Evolutionary conservation across 139 green algal genomes (phyloP).

Genomic region (Volvox africanus): DNA sequence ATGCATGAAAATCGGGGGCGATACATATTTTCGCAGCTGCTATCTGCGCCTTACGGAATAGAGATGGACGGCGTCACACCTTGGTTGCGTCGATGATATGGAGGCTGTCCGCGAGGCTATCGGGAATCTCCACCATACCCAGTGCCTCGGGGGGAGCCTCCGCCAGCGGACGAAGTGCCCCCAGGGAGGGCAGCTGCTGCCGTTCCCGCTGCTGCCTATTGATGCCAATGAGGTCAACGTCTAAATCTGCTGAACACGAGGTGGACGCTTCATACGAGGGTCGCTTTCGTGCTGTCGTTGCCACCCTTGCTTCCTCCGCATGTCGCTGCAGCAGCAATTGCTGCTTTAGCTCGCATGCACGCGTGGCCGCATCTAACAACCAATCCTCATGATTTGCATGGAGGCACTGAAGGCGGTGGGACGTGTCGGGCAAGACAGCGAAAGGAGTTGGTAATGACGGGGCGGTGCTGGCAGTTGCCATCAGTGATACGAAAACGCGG

Average conservation of each 20-base stretch:
- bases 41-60: too few species aligned
- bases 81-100: conserved; percentile 52
- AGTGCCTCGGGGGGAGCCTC: background rate
- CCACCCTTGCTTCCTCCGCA: background rate
- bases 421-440: background rate
- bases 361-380: conserved; percentile 62
- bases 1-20: too few species aligned
- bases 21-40: too few species aligned
- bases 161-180: background rate
- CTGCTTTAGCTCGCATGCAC: background rate
- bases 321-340: conserved; percentile 36
- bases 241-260: background rate
- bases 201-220: background rate
- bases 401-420: conserved; percentile 58
- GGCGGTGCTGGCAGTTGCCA: too few species aligned
- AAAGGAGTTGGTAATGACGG: background rate
- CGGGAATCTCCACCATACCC: conserved; percentile 20
- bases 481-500: too few species aligned
- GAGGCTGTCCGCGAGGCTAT: conserved; percentile 1
- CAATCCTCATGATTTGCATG: conserved; percentile 96
- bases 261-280: background rate
- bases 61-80: background rate
- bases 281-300: background rate
- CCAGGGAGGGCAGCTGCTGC: background rate
- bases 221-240: background rate